Evolutionary conservation across 169 alveolate species (phyloP).

Genomic region (Theileria equi): DNA sequence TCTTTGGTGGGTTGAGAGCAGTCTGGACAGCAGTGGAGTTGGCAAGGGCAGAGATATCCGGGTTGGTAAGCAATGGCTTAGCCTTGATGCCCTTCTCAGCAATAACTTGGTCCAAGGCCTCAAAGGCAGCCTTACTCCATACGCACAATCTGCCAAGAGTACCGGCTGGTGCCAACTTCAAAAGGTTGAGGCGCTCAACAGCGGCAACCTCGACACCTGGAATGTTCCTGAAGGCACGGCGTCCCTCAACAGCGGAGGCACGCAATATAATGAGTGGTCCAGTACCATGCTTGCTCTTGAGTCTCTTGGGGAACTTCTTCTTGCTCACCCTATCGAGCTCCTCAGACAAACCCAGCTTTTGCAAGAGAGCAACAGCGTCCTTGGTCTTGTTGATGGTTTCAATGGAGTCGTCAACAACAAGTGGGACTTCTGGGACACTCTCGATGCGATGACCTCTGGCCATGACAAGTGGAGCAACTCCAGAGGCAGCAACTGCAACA

Average conservation of each 20-base stretch:
- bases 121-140: conserved; percentile 95
- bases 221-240: conserved; percentile 95
- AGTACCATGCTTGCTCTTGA: conserved; percentile 89
- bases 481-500: conserved; percentile 96
- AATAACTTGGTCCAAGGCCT: conserved; percentile 73
- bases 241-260: conserved; percentile 88
- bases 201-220: conserved; percentile 95
- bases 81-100: neutral
- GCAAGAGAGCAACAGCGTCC: conserved; percentile 84
- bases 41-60: conserved; percentile 94
- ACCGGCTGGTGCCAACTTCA: conserved; percentile 99
- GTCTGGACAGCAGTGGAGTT: conserved; percentile 93
- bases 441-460: conserved; percentile 98
- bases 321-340: conserved; percentile 83
- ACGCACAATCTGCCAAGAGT: conserved; percentile 95
- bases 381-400: conserved; percentile 87
- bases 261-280: conserved; percentile 97
- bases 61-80: conserved; percentile 67
- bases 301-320: conserved; percentile 90
- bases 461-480: conserved; percentile 94
- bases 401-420: conserved; percentile 87
- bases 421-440: conserved; percentile 93
- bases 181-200: conserved; percentile 94
- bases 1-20: conserved; percentile 23
- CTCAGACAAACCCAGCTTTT: conserved; percentile 85